These are phyloP conservation scores for Pleurotus pulmonarius DNA, from an alignment of 768 basidiomycete species.

Conservation along the genomic window DNA sequence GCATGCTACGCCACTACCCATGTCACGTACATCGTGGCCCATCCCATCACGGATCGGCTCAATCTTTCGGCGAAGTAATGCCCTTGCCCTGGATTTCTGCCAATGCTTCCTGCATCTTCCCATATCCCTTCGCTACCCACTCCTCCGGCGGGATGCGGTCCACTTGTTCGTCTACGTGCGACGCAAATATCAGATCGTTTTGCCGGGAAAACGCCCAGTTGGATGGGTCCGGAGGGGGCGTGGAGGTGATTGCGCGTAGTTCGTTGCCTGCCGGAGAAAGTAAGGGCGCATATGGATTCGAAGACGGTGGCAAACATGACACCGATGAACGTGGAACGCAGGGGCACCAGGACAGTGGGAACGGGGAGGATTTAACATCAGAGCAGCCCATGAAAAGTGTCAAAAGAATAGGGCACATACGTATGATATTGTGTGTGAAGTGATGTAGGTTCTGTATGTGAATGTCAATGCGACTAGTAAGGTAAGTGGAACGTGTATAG, in stretches of 20 bases:
- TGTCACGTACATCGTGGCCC: no score
- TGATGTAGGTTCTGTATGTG: constrained; percentile 56
- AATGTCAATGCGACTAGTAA: no score
- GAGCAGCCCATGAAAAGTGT: not conserved
- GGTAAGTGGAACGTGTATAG: no score
- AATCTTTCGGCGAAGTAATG: no score
- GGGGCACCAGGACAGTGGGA: not conserved
- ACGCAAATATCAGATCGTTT: constrained; percentile 54
- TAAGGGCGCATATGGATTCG: not conserved
- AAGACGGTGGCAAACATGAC: not conserved
- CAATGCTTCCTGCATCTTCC: constrained; percentile 40
- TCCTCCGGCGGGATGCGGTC: constrained; percentile 37
- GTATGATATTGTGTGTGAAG: constrained; percentile 67
- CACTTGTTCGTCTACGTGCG: constrained; percentile 34
- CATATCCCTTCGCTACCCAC: constrained; percentile 51
- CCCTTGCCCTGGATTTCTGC: not conserved
- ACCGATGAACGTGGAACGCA: not conserved
- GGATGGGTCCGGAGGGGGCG: constrained; percentile 53
- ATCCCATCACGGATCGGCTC: no score
- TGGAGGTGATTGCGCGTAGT: constrained; percentile 58
- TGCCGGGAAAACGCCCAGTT: constrained; percentile 58
- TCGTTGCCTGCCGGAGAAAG: constrained; percentile 42
- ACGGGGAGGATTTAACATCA: constrained; percentile 3
- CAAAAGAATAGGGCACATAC: constrained; percentile 27
- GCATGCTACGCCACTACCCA: no score